Evolutionary conservation across 228 moss, liverwort and hornwort species (phyloP).

Genomic region (Sphagnum fallax): DNA sequence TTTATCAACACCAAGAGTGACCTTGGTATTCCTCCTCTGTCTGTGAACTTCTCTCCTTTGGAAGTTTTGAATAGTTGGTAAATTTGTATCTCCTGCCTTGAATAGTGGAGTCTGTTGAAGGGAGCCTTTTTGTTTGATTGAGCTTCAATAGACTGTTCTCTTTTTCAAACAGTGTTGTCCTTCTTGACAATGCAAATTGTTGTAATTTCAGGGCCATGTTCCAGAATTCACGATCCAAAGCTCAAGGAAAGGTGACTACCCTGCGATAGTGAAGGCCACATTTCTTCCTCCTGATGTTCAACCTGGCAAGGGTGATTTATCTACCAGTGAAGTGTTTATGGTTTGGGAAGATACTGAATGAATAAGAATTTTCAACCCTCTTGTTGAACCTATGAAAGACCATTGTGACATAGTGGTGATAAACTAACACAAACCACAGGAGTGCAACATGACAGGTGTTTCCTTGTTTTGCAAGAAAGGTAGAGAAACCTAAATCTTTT

Average conservation of each 20-base stretch:
- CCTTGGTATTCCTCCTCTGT: constrained; percentile 50
- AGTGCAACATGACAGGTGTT: neutral
- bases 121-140: neutral
- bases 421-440: neutral
- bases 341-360: neutral
- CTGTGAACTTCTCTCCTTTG: neutral
- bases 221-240: constrained; percentile 83
- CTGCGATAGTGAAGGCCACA: constrained; percentile 68
- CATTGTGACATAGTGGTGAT: neutral
- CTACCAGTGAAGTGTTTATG: constrained; percentile 21
- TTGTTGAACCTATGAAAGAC: neutral
- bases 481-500: no score
- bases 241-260: constrained; percentile 99
- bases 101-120: neutral
- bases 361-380: neutral
- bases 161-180: no score
- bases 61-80: neutral
- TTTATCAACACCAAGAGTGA: constrained; percentile 99
- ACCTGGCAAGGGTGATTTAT: constrained; percentile 33
- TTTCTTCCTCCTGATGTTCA: constrained; percentile 38
- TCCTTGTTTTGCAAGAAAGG: no score
- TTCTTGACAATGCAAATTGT: neutral
- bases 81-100: no score
- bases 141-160: neutral
- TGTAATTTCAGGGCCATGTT: constrained; percentile 57